A percentile compares a stretch with the other conserved stretches of the same genome.
phyloP scores from a whole-genome alignment of 192 early-diverging fungal genomes.

The Coemansia sp. region DNA sequence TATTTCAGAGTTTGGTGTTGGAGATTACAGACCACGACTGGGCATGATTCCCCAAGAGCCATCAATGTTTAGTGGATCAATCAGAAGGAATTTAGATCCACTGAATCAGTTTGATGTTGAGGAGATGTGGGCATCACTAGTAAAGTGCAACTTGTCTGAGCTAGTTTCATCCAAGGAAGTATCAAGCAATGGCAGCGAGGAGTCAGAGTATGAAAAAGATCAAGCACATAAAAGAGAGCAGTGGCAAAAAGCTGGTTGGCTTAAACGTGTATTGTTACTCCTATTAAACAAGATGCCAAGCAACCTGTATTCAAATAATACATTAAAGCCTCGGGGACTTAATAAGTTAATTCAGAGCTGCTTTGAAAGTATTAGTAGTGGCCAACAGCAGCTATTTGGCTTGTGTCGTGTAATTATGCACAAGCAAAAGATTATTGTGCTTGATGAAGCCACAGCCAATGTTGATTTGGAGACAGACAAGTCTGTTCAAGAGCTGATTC shows the following conservation, averaged over 20 bases:
- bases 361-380: no score
- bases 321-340: no score
- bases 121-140: constrained; percentile 25
- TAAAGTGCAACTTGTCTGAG: constrained; percentile 18
- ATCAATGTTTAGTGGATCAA: constrained; percentile 62
- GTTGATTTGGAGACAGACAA: no score
- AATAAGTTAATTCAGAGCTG: neutral
- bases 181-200: neutral
- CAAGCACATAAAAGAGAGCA: neutral
- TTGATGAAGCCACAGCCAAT: no score
- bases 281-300: no score
- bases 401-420: no score
- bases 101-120: constrained; percentile 34
- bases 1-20: constrained; percentile 70
- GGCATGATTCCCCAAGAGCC: constrained; percentile 67
- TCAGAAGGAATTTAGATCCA: constrained; percentile 71
- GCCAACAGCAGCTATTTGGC: no score
- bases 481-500: no score
- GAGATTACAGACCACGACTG: constrained; percentile 57
- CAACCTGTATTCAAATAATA: neutral
- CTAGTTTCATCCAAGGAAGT: constrained; percentile 2
- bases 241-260: constrained; percentile 18
- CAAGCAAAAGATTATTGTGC: no score
- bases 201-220: neutral
- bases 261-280: constrained; percentile 13